Evolutionary conservation across 371 early-diverging fungal genomes (phyloP), one percentile per base, ranked within the genome.

Genomic region (Apophysomyces sp.): DNA sequence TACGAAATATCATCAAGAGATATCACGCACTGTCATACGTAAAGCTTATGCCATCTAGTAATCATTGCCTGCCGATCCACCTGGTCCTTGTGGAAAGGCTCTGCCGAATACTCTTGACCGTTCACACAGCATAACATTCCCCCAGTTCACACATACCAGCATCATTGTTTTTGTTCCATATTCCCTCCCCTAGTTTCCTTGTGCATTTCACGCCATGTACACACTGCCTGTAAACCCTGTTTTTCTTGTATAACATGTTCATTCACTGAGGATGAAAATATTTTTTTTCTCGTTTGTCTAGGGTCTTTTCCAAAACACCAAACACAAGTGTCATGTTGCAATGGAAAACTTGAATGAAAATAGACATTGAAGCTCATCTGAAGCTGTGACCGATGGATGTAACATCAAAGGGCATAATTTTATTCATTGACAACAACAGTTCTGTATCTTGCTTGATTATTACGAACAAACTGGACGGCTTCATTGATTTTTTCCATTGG

Each of bases 11-110:
- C 52, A 71, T 86, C 63, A 83, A 82, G 57, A 82, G 76, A 57
- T 84, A 80, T 49, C 81, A 86, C 58, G 81, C 85, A 26, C 60
- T 86, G 11, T 84, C 86, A 12, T 80, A 72, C 60, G 68, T 86
- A 29, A 80, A 78, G 28, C 57, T 76, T 30, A 72, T 80, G 44
- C 81, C 86, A 6, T 83, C 81, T 8, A 74, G 71, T 28, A 72
- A 71, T 9, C 82, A 82, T 49, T 78, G 81, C 53, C 60, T 86
- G 52, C 86, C 86, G n/a, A 64, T 78, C 29, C 86, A 86, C 51
- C 39, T 83, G 15, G 65, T 78, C 4, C 62, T 83, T 40, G 76
- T 77, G 1, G 84, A 84, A 52, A 73, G 86, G 51, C 68, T 86
- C 37, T 80, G 69, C 52, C 78, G 78, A 39, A 60, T 78, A 57